These are phyloP conservation scores for Noccaea bulbosa DNA, from an alignment of 345 rosid genomes.

Conservation along the genomic window DNA sequence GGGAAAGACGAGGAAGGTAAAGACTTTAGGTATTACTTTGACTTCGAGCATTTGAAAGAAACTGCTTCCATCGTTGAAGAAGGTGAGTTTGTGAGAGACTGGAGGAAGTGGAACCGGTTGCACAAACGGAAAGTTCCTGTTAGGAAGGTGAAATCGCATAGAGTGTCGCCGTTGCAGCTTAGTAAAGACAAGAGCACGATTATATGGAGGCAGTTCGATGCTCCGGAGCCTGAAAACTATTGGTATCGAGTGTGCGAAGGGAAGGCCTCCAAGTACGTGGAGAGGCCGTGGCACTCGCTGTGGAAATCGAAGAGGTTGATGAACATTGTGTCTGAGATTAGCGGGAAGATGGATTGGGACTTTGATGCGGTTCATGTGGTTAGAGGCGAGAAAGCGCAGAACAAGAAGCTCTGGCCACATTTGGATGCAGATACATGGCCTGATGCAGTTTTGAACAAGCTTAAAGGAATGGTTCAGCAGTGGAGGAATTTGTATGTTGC, in stretches of 20 bases:
- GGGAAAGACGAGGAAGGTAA: constrained; percentile 84
- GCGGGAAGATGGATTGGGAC: constrained; percentile 96
- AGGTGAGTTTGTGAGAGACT: constrained; percentile 70
- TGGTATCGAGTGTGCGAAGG: constrained; percentile 98
- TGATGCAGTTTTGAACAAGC: constrained; percentile 63
- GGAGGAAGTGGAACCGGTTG: constrained; percentile 83
- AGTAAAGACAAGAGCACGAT: constrained; percentile 77
- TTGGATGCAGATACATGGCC: constrained; percentile 86
- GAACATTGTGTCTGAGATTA: constrained; percentile 83
- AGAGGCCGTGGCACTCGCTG: constrained; percentile 83
- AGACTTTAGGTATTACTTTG: constrained; percentile 86
- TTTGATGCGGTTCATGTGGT: constrained; percentile 88
- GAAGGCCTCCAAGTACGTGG: constrained; percentile 65
- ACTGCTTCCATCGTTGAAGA: constrained; percentile 78
- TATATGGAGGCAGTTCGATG: constrained; percentile 90
- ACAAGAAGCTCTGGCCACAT: constrained; percentile 89
- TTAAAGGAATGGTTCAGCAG: constrained; percentile 61
- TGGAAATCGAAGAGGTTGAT: constrained; percentile 97
- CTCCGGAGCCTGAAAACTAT: constrained; percentile 84
- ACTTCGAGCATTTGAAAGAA: constrained; percentile 91
- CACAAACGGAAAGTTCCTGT: constrained; percentile 76
- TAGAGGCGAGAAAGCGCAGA: constrained; percentile 86
- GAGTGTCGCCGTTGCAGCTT: constrained; percentile 70
- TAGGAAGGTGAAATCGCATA: constrained; percentile 71
- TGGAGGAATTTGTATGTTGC: constrained; percentile 87